These are phyloP conservation scores for Picea glauca DNA, from an alignment of 75 land plant species.

Conservation along the genomic window DNA sequence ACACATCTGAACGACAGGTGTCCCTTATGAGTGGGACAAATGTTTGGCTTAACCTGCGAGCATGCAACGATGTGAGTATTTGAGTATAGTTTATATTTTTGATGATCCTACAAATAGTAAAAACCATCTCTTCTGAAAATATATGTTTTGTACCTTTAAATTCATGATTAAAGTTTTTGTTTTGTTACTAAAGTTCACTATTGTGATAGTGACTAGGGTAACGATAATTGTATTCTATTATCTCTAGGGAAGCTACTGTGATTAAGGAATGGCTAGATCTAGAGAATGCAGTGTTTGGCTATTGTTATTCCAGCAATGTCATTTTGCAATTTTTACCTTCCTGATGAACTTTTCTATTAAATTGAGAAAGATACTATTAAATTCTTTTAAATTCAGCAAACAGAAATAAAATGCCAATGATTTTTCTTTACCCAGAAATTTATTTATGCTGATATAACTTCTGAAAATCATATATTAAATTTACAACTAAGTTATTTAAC, in stretches of 20 bases:
- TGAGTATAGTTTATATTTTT: neutral
- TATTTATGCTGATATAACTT: too few species aligned
- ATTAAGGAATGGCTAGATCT: too few species aligned
- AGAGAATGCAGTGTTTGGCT: too few species aligned
- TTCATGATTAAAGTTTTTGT: neutral
- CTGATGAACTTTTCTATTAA: too few species aligned
- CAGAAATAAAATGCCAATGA: too few species aligned
- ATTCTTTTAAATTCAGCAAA: too few species aligned
- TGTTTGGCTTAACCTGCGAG: slow-evolving; percentile 83
- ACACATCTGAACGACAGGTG: slow-evolving; percentile 83
- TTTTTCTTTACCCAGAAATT: too few species aligned
- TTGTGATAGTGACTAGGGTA: neutral
- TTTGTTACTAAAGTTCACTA: neutral
- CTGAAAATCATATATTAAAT: too few species aligned
- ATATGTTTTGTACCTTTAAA: neutral
- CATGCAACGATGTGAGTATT: slow-evolving; percentile 60
- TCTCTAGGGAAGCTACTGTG: neutral
- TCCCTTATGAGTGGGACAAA: slow-evolving; percentile 93
- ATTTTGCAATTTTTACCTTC: too few species aligned
- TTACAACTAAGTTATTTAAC: too few species aligned
- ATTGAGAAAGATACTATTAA: too few species aligned
- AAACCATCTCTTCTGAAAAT: neutral
- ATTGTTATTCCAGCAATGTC: too few species aligned
- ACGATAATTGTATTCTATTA: neutral
- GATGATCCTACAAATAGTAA: neutral